Percentiles rank a stretch among this genome's conserved stretches.
Evolutionary conservation across 1,284 basidiomycete genomes (phyloP).

Genomic region (Phlebopus sp.): DNA sequence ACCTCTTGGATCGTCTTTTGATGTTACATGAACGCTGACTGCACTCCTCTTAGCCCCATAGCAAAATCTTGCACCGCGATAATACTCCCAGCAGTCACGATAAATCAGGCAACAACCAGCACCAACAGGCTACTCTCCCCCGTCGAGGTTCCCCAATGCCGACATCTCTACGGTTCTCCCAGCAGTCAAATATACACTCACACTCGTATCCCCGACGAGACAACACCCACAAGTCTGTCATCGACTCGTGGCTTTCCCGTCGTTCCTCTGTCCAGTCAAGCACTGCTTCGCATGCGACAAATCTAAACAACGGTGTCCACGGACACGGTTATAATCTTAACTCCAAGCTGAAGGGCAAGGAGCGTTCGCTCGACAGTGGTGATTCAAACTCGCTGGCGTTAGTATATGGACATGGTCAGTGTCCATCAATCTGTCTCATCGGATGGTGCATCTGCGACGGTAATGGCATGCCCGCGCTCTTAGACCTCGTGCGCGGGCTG

Average conservation of each 20-base stretch:
- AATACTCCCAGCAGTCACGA: not conserved
- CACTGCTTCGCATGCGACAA: slow-evolving; percentile 4
- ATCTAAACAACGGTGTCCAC: not conserved
- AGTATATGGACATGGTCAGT: slow-evolving; percentile 16
- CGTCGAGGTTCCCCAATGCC: slow-evolving; percentile 8
- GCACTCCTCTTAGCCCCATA: slow-evolving; percentile 13
- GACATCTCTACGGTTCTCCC: slow-evolving; percentile 5
- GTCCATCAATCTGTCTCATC: not conserved
- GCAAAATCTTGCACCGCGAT: slow-evolving; percentile 5
- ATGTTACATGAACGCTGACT: slow-evolving; percentile 11
- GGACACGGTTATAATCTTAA: not conserved
- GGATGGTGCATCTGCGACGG: not conserved
- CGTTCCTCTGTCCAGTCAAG: slow-evolving; percentile 16
- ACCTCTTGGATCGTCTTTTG: not conserved
- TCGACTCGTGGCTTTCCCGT: slow-evolving; percentile 22
- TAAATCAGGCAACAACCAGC: not conserved
- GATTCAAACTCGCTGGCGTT: slow-evolving; percentile 7
- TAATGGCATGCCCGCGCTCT: slow-evolving; percentile 2
- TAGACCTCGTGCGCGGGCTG: too few species aligned
- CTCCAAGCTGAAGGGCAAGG: slow-evolving; percentile 16
- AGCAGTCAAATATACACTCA: slow-evolving; percentile 10
- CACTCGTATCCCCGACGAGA: not conserved
- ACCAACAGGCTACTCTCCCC: not conserved
- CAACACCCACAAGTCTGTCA: slow-evolving; percentile 3
- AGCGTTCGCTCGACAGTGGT: slow-evolving; percentile 6